Conservation (phyloP, 2,329 filamentous ascomycete genomes). For the Metarhizium humberi region DNA sequence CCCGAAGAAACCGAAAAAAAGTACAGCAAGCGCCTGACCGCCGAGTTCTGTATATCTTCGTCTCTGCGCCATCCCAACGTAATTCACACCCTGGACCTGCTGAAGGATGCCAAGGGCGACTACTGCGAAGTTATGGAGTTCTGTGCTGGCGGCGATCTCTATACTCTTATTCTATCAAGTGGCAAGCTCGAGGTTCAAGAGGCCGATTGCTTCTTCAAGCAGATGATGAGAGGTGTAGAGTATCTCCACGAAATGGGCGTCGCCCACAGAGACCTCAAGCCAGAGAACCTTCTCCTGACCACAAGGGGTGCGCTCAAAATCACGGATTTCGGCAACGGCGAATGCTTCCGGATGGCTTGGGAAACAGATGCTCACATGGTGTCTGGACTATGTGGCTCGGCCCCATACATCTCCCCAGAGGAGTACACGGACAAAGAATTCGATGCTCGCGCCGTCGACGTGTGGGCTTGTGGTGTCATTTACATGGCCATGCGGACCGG, state of each 20-base stretch:
- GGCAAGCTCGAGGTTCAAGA: slow-evolving; percentile 87
- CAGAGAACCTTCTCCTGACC: slow-evolving; percentile 90
- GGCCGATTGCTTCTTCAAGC: slow-evolving; percentile 97
- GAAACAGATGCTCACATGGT: slow-evolving; percentile 98
- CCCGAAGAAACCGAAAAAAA: slow-evolving; percentile 94
- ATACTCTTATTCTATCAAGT: slow-evolving; percentile 83
- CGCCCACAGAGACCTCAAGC: slow-evolving; percentile 91
- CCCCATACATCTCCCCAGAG: slow-evolving; percentile 94
- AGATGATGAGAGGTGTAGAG: slow-evolving; percentile 97
- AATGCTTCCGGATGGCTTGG: slow-evolving; percentile 99
- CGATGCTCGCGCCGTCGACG: slow-evolving; percentile 92
- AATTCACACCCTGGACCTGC: slow-evolving; percentile 90
- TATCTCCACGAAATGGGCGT: slow-evolving; percentile 99
- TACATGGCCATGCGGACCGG: slow-evolving; percentile 99
- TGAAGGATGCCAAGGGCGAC: slow-evolving; percentile 93
- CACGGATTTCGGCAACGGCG: slow-evolving; percentile 96
- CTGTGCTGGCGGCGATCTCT: slow-evolving; percentile 91
- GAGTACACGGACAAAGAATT: slow-evolving; percentile 95
- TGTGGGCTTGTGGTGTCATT: slow-evolving; percentile 97
- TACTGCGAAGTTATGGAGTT: slow-evolving; percentile 99
- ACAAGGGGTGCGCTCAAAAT: slow-evolving; percentile 92
- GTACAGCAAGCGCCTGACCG: slow-evolving; percentile 93
- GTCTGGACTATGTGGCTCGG: slow-evolving; percentile 88
- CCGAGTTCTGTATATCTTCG: slow-evolving; percentile 97
- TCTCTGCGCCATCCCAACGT: slow-evolving; percentile 95